A percentile compares a stretch with the other conserved stretches of the same genome.
Evolutionary conservation across 192 early-diverging fungal genomes (phyloP).

Genomic region (Thamnidium elegans): DNA sequence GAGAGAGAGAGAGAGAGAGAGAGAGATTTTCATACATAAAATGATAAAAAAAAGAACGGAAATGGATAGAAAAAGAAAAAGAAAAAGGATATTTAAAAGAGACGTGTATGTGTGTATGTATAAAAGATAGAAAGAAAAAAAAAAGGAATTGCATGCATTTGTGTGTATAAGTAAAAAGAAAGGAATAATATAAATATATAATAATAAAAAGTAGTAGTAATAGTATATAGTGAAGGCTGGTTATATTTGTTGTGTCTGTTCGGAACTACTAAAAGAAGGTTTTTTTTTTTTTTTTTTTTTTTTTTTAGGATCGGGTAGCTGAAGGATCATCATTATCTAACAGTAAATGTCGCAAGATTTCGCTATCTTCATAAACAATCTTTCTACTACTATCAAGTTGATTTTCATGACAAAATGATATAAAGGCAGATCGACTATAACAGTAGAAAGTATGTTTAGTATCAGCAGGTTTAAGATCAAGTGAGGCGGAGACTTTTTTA

Average conservation of each 20-base stretch:
- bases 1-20: background rate
- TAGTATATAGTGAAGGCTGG: no score
- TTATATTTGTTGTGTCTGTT: no score
- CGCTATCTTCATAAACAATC: background rate
- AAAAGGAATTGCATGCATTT: no score
- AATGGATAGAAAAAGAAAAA: background rate
- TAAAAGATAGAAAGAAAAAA: no score
- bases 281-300: constrained; percentile 3
- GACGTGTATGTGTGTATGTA: no score
- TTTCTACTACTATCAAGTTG: background rate
- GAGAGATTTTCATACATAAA: no score
- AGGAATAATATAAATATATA: no score
- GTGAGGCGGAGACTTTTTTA: background rate
- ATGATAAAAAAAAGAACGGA: background rate
- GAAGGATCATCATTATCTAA: background rate
- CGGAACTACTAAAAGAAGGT: background rate
- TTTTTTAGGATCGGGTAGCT: background rate
- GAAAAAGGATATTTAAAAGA: background rate
- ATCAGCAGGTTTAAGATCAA: background rate
- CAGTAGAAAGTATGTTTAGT: background rate
- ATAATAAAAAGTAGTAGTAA: no score
- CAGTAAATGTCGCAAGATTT: background rate
- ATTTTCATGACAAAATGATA: background rate
- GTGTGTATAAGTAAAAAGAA: no score
- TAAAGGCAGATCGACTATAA: background rate